These are phyloP conservation scores for Ganoderma multipileum DNA, from an alignment of 1,284 basidiomycete species.

Conservation along the genomic window DNA sequence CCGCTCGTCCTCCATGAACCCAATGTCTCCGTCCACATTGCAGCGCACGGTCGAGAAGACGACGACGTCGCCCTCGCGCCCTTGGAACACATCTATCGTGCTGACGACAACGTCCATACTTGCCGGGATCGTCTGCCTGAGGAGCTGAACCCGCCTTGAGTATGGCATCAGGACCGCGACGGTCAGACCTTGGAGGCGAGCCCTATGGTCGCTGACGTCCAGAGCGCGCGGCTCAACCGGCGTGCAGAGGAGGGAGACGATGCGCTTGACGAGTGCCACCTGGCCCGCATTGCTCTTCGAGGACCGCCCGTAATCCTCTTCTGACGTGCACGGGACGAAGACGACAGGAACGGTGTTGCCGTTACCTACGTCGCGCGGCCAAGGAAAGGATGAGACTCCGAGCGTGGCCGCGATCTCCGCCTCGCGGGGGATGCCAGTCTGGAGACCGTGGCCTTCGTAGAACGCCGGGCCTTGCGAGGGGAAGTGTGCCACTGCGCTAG, in stretches of 20 bases:
- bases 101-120: conserved; percentile 39
- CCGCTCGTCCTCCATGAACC: conserved; percentile 74
- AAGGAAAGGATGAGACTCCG: too few relatives aligned
- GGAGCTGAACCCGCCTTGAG: conserved; percentile 56
- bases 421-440: too few relatives aligned
- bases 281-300: conserved; percentile 69
- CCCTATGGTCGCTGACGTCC: conserved; percentile 11
- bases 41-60: conserved; percentile 76
- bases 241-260: conserved; percentile 49
- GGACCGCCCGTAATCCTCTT: conserved; percentile 45
- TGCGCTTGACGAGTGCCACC: conserved; percentile 53
- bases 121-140: conserved; percentile 50
- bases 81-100: conserved; percentile 80
- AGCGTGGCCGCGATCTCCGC: too few relatives aligned
- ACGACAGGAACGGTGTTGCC: too few relatives aligned
- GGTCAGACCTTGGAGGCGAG: conserved; percentile 36
- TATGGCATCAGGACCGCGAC: conserved; percentile 68
- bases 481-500: too few relatives aligned
- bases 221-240: conserved; percentile 18
- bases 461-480: too few relatives aligned
- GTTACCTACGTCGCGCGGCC: too few relatives aligned
- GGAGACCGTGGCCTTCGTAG: too few relatives aligned
- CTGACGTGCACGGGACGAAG: too few relatives aligned
- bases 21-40: conserved; percentile 64
- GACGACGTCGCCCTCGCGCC: conserved; percentile 75